A percentile compares a stretch with the other conserved stretches of the same genome.
Evolutionary conservation across 2,329 filamentous ascomycete genomes (phyloP).

Genomic region (Tolypocladium sp.): DNA sequence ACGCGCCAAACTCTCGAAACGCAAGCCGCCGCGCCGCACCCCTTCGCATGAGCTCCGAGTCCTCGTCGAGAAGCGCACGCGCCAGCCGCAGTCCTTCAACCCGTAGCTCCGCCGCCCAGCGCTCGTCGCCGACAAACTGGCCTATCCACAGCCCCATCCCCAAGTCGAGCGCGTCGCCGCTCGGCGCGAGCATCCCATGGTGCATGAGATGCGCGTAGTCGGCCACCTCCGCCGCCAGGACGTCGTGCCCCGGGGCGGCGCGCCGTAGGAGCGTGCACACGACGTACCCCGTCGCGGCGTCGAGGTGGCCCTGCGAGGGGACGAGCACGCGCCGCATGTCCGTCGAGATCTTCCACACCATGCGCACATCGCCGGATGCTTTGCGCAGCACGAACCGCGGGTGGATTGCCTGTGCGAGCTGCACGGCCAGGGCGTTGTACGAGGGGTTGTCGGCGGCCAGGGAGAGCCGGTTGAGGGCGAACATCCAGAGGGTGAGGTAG

Average conservation of each 20-base stretch:
- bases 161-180: conserved; percentile 43
- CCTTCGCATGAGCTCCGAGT: conserved; percentile 12
- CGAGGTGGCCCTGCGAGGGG: conserved; percentile 42
- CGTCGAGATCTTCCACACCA: conserved; percentile 49
- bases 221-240: conserved; percentile 37
- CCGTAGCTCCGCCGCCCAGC: conserved; percentile 34
- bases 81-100: conserved; percentile 17
- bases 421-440: conserved; percentile 42
- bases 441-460: conserved; percentile 32
- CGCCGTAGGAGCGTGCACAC: conserved; percentile 38
- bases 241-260: conserved; percentile 19
- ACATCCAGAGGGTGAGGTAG: conserved; percentile 55
- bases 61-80: conserved; percentile 9
- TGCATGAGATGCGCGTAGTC: conserved; percentile 41
- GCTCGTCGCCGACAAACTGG: conserved; percentile 39
- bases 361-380: conserved; percentile 11
- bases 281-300: conserved; percentile 45
- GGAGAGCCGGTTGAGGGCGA: conserved; percentile 45
- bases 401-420: conserved; percentile 43
- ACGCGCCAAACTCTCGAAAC: conserved; percentile 46
- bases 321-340: conserved; percentile 39
- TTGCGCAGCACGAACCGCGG: conserved; percentile 34
- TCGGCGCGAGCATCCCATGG: conserved; percentile 30
- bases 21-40: conserved; percentile 27
- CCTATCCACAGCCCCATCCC: conserved; percentile 51